phyloP scores from a whole-genome alignment of 2,329 filamentous ascomycete genomes.

The Fusarium stilboides region DNA sequence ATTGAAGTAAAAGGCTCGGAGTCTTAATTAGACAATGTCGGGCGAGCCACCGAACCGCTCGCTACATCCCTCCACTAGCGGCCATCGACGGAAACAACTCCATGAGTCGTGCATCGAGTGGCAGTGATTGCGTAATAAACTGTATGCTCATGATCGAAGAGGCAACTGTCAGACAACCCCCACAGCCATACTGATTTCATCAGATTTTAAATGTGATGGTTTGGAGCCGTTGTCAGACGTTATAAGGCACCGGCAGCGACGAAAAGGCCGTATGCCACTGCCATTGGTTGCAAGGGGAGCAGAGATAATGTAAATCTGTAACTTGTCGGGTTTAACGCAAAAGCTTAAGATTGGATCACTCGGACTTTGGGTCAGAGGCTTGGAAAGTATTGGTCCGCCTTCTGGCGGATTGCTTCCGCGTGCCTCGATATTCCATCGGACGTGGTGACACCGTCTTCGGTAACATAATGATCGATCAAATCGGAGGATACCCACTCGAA shows the following conservation, averaged over 20 bases:
- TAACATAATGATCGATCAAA: conserved; percentile 69
- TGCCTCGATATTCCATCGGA: conserved; percentile 57
- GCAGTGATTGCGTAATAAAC: conserved; percentile 1
- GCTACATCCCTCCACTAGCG: not conserved
- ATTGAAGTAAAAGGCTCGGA: not conserved
- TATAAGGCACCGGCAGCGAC: conserved; percentile 14
- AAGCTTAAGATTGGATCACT: conserved; percentile 16
- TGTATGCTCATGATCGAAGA: not conserved
- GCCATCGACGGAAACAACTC: conserved; percentile 3
- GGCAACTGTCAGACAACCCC: conserved; percentile 35
- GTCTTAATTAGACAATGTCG: conserved; percentile 3
- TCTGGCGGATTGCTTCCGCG: conserved; percentile 56
- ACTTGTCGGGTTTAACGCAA: conserved; percentile 17
- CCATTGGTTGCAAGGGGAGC: conserved; percentile 22
- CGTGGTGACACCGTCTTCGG: conserved; percentile 65
- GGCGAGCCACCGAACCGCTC: not conserved
- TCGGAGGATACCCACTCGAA: conserved; percentile 72
- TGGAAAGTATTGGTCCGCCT: conserved; percentile 61
- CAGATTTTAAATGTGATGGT: conserved; percentile 16
- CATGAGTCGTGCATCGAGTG: not conserved
- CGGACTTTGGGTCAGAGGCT: conserved; percentile 49
- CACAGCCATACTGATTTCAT: conserved; percentile 29
- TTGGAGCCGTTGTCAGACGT: conserved; percentile 21
- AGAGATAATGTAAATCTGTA: conserved; percentile 24
- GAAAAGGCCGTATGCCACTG: not conserved